Conservation (phyloP, 2,329 filamentous ascomycete species). For the Scortechinia acanthostroma region DNA sequence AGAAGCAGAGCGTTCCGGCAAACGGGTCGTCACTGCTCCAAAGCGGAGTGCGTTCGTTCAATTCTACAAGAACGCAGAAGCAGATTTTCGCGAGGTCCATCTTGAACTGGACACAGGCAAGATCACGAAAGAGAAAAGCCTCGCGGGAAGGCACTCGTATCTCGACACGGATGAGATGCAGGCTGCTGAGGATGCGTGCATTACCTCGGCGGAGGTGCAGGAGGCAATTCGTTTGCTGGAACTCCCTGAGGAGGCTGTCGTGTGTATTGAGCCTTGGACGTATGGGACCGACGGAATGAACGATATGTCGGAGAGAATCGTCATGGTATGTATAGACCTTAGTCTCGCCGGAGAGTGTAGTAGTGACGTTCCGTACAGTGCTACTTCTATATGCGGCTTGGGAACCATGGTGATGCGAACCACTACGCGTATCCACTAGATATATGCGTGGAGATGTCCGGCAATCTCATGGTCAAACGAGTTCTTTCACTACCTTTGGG, state of each 20-base stretch:
- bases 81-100: constrained; percentile 23
- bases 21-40: constrained; percentile 10
- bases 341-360: too few relatives aligned
- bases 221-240: constrained; percentile 28
- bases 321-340: constrained; percentile 35
- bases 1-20: not conserved
- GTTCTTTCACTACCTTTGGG: constrained; percentile 37
- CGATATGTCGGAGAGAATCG: constrained; percentile 35
- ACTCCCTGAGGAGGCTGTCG: constrained; percentile 31
- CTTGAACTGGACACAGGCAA: constrained; percentile 12
- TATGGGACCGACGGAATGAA: constrained; percentile 45
- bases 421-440: constrained; percentile 50
- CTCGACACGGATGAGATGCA: constrained; percentile 39
- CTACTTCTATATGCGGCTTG: constrained; percentile 26
- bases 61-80: constrained; percentile 14
- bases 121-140: constrained; percentile 16
- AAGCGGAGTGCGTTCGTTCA: constrained; percentile 29
- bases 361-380: constrained; percentile 12
- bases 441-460: constrained; percentile 40
- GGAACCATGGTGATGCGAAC: constrained; percentile 36
- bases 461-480: constrained; percentile 37
- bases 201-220: constrained; percentile 30
- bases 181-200: constrained; percentile 34
- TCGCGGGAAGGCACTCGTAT: constrained; percentile 33
- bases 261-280: constrained; percentile 44